These are phyloP conservation scores for Plasmodium cynomolgi DNA, from an alignment of 169 alveolate genomes.

Conservation along the genomic window DNA sequence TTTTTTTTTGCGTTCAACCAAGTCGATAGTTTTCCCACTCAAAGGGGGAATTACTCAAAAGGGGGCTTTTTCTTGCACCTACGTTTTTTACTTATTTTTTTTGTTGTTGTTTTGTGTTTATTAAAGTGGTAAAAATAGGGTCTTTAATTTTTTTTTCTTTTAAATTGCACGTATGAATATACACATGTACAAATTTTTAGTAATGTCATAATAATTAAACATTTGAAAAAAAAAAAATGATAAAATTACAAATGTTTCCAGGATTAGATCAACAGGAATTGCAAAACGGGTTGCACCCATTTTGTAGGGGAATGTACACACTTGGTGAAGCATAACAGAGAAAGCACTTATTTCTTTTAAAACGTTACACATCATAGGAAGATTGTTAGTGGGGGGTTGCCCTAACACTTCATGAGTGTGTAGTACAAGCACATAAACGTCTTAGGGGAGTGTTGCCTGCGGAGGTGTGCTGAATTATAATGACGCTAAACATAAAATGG, in stretches of 20 bases:
- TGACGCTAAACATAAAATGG: neutral
- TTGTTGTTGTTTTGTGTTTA: neutral
- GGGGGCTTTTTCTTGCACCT: neutral
- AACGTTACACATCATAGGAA: neutral
- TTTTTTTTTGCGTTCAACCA: neutral
- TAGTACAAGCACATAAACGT: neutral
- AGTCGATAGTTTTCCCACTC: neutral
- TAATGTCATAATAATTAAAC: neutral
- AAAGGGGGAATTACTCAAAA: neutral
- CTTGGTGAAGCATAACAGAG: neutral
- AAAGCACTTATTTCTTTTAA: neutral
- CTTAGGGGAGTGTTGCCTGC: neutral
- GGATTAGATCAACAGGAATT: neutral
- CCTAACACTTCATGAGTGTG: neutral
- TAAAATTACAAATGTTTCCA: neutral
- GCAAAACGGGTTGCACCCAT: neutral
- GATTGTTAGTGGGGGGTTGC: neutral
- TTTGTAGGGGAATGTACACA: neutral
- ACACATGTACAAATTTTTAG: neutral
- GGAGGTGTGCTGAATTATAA: neutral
- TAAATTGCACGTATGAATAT: neutral
- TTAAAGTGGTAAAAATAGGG: neutral
- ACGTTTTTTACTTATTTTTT: neutral
- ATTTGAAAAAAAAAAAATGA: neutral
- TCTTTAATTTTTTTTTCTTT: neutral